phyloP scores from a whole-genome alignment of 2,329 filamentous ascomycete species.

The Diaporthe sp. region DNA sequence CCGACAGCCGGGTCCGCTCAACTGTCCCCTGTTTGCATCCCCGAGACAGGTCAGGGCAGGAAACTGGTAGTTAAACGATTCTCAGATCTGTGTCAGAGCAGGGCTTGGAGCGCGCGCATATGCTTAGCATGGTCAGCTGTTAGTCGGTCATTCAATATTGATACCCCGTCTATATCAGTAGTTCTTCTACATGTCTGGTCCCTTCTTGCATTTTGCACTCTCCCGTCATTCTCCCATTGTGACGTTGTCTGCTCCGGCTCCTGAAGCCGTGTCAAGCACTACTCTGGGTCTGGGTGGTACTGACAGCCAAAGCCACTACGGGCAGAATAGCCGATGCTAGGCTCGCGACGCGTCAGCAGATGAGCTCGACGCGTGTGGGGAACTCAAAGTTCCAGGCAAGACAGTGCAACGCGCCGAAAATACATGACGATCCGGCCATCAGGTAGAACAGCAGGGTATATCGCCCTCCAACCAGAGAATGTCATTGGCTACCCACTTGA shows the following conservation, averaged over 20 bases:
- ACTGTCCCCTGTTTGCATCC: not conserved
- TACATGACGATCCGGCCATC: not conserved
- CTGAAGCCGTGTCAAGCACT: too few relatives aligned
- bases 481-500: not conserved
- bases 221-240: too few relatives aligned
- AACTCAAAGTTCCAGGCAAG: slow-evolving; percentile 17
- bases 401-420: slow-evolving; percentile 13
- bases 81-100: not conserved
- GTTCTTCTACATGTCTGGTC: not conserved
- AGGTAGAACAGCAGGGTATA: not conserved
- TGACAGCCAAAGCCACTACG: not conserved
- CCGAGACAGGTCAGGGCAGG: not conserved
- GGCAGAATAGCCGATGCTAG: not conserved
- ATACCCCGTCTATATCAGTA: not conserved
- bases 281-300: not conserved
- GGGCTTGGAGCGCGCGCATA: not conserved
- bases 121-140: not conserved
- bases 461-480: slow-evolving; percentile 1
- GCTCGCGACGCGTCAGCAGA: not conserved
- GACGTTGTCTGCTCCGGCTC: too few relatives aligned
- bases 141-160: not conserved
- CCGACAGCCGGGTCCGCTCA: not conserved
- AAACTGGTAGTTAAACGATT: not conserved
- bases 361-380: not conserved
- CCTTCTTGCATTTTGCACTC: not conserved